These are phyloP conservation scores for Xanthoconium stramineum DNA, from an alignment of 768 basidiomycete species.

Conservation along the genomic window DNA sequence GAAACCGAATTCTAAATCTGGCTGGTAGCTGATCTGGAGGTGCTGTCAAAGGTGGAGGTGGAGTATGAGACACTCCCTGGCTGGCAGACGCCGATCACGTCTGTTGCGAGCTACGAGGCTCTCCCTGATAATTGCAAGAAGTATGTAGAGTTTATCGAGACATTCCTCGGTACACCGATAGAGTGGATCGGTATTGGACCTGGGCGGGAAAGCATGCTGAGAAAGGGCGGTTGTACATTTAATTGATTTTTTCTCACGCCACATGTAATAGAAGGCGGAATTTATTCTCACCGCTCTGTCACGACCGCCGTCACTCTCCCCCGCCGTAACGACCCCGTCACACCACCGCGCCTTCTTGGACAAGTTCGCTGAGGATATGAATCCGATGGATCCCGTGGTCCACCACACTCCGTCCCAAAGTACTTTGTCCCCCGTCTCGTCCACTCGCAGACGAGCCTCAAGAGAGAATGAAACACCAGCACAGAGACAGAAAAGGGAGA, in stretches of 20 bases:
- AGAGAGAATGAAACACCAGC: slow-evolving; percentile 73
- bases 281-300: slow-evolving; percentile 31
- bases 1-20: background rate
- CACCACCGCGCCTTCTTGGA: slow-evolving; percentile 22
- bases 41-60: slow-evolving; percentile 76
- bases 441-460: slow-evolving; percentile 48
- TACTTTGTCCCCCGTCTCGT: slow-evolving; percentile 29
- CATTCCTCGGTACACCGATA: slow-evolving; percentile 65
- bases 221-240: slow-evolving; percentile 13
- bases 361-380: slow-evolving; percentile 20
- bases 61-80: slow-evolving; percentile 87
- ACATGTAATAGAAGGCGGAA: slow-evolving; percentile 5
- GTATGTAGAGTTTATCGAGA: slow-evolving; percentile 87
- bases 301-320: slow-evolving; percentile 33
- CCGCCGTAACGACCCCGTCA: slow-evolving; percentile 35
- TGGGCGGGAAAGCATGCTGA: slow-evolving; percentile 74
- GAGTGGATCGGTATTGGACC: slow-evolving; percentile 96
- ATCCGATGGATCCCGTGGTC: slow-evolving; percentile 34
- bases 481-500: slow-evolving; percentile 76
- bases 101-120: slow-evolving; percentile 58
- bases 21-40: slow-evolving; percentile 73
- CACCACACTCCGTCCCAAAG: slow-evolving; percentile 33
- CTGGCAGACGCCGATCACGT: slow-evolving; percentile 79
- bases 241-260: slow-evolving; percentile 31
- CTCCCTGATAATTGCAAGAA: slow-evolving; percentile 82